Evolutionary conservation across 2,329 filamentous ascomycete genomes (phyloP).

Genomic region (Colletotrichum sp.): DNA sequence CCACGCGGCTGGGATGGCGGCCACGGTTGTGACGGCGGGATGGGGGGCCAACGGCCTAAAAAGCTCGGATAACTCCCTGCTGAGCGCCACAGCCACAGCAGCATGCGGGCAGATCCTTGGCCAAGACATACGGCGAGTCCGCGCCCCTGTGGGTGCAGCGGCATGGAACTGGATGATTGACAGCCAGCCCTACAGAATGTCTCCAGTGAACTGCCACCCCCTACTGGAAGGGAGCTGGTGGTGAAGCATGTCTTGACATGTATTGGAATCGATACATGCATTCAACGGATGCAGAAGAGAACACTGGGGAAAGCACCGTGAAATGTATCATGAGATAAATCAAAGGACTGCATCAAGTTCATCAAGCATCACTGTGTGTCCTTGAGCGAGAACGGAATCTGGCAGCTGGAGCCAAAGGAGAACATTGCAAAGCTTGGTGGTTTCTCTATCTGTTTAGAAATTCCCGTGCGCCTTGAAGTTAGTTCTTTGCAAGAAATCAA

Average conservation of each 20-base stretch:
- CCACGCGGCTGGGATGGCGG: conserved; percentile 12
- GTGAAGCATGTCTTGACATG: neutral
- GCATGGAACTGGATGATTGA: neutral
- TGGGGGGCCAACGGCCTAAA: neutral
- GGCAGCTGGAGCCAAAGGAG: neutral
- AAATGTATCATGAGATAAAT: neutral
- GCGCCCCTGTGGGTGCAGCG: neutral
- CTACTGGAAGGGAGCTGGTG: neutral
- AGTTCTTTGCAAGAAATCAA: neutral
- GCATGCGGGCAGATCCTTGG: neutral
- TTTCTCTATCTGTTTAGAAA: too few species aligned
- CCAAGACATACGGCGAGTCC: conserved; percentile 4
- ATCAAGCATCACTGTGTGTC: neutral
- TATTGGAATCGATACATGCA: neutral
- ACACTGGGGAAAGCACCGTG: fast-evolving
- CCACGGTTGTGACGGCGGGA: neutral
- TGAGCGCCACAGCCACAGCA: conserved; percentile 14
- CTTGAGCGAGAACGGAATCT: neutral
- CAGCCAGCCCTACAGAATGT: neutral
- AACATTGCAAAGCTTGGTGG: neutral
- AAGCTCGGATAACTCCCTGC: neutral
- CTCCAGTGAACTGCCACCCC: neutral
- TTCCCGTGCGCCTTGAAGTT: neutral
- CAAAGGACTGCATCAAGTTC: neutral
- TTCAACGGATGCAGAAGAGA: neutral